Evolutionary conservation across 768 basidiomycete genomes (phyloP), one percentile per base, ranked within the genome.

Genomic region (Tulasnella sp.): DNA sequence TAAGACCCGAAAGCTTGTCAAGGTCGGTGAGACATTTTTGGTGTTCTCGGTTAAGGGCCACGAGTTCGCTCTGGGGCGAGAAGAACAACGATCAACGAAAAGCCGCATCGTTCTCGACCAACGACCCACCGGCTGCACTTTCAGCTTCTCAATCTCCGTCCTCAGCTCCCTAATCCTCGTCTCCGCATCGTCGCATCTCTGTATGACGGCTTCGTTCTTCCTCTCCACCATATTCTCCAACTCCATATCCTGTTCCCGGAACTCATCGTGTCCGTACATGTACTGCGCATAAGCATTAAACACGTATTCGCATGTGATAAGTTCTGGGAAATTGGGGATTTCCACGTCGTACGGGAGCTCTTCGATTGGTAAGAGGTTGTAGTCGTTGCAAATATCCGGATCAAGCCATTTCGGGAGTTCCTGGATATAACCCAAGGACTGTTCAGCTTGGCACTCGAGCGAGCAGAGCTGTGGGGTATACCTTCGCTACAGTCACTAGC

Each of bases 401-500:
- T 81, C 79, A 11, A 77, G 75, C 84, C 84, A 84, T 64, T 80
- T 80, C 22, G 80, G 49, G 49, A 77, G 78, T 34, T 67, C 68
- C 79, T 80, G 79, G 91, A 91, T 69, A 84, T 17, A n/a, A 45
- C 42, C 42, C 11, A 45, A 14, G 11, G 19, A 14, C 14, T 19
- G 42, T 4, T 45, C 42, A 22, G 29, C 38, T 0, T 8, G 38
- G 71, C 73, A 68, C 74, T n/a, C 34, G 29, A 72, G 19, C 58
- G 64, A n/a, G 38, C 25, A 39, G 31, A 72, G 3, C 15, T 8
- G 38, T n/a, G n/a, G 38, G n/a, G 31, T 11, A 12, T 80, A 96
- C 97, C 84, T 91, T 91, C 80, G 92, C 91, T 79, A 93, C 82
- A 79, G 93, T 91, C 9, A 93, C 93, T 17, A 99, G 84, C 97